A percentile compares a stretch with the other conserved stretches of the same genome.
These are phyloP conservation scores for Discostella pseudostelligera DNA, from an alignment of 108 stramenopile species.

Conservation along the genomic window DNA sequence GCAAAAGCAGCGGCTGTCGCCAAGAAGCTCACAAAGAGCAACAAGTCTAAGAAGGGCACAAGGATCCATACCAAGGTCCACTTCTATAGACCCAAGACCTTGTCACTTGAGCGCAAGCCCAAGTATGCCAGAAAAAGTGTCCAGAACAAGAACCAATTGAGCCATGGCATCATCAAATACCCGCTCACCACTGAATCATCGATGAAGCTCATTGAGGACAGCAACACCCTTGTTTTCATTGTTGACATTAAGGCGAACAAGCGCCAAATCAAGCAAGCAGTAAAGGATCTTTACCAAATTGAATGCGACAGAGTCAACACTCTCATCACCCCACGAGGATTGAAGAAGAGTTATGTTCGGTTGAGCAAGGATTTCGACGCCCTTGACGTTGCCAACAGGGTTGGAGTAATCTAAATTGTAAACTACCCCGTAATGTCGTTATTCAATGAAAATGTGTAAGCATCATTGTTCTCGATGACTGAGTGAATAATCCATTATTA, in stretches of 20 bases:
- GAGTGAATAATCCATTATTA: too few relatives aligned
- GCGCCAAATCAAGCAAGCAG: slow-evolving; percentile 99
- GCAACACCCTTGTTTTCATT: slow-evolving; percentile 99
- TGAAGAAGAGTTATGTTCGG: slow-evolving; percentile 99
- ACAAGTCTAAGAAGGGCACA: slow-evolving; percentile 91
- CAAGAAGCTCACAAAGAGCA: slow-evolving; percentile 89
- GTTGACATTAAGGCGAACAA: slow-evolving; percentile 99
- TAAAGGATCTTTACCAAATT: slow-evolving; percentile 96
- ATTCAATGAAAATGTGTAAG: background rate
- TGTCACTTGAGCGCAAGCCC: slow-evolving; percentile 82
- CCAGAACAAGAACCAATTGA: slow-evolving; percentile 71
- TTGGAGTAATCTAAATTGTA: slow-evolving; percentile 94
- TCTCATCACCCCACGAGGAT: slow-evolving; percentile 97
- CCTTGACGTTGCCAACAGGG: slow-evolving; percentile 98
- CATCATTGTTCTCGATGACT: background rate
- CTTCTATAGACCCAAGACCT: slow-evolving; percentile 98
- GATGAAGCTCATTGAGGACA: slow-evolving; percentile 99
- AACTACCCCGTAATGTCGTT: slow-evolving; percentile 3
- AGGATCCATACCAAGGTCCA: slow-evolving; percentile 98
- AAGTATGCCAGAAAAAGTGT: slow-evolving; percentile 85
- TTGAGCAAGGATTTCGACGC: slow-evolving; percentile 98
- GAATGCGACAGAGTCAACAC: slow-evolving; percentile 98
- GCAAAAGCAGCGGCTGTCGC: slow-evolving; percentile 87
- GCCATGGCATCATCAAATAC: slow-evolving; percentile 95
- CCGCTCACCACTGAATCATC: slow-evolving; percentile 98